Evolutionary conservation across 2,329 filamentous ascomycete genomes (phyloP).

Genomic region (Emergomyces orientalis): DNA sequence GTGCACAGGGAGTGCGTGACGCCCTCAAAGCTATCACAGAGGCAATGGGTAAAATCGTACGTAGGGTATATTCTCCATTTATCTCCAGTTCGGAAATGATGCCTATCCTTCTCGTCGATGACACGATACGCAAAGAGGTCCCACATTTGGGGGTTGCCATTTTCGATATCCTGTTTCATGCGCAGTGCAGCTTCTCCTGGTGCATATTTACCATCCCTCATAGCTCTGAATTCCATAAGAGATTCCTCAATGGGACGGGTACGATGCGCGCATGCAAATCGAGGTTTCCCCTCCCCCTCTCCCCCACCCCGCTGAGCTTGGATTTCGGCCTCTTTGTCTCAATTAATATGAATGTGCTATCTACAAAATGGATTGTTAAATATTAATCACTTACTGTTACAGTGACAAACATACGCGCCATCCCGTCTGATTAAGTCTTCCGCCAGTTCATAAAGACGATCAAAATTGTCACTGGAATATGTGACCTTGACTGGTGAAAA

Average conservation of each 20-base stretch:
- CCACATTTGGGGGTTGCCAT: conserved; percentile 92
- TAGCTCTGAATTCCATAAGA: conserved; percentile 71
- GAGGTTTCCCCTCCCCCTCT: conserved; percentile 54
- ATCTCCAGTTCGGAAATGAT: conserved; percentile 66
- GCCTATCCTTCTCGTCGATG: conserved; percentile 47
- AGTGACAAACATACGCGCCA: conserved; percentile 75
- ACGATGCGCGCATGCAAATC: conserved; percentile 74
- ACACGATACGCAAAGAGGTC: conserved; percentile 87
- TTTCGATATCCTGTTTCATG: conserved; percentile 81
- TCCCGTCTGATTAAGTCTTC: conserved; percentile 69
- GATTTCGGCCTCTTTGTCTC: conserved; percentile 56
- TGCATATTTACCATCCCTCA: conserved; percentile 86
- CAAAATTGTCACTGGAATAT: conserved; percentile 84
- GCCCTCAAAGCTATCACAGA: conserved; percentile 84
- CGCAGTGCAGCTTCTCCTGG: conserved; percentile 73
- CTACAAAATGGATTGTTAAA: neutral
- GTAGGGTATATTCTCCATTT: conserved; percentile 93
- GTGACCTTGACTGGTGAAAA: conserved; percentile 74
- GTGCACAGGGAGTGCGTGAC: conserved; percentile 92
- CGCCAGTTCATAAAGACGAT: conserved; percentile 76
- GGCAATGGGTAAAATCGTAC: conserved; percentile 84
- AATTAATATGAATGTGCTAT: neutral
- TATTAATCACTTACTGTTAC: conserved; percentile 43
- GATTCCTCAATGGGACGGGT: conserved; percentile 66
- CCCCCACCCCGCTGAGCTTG: conserved; percentile 75